phyloP scores from a whole-genome alignment of 2,329 filamentous ascomycete genomes.

The Stemphylium vesicarium region DNA sequence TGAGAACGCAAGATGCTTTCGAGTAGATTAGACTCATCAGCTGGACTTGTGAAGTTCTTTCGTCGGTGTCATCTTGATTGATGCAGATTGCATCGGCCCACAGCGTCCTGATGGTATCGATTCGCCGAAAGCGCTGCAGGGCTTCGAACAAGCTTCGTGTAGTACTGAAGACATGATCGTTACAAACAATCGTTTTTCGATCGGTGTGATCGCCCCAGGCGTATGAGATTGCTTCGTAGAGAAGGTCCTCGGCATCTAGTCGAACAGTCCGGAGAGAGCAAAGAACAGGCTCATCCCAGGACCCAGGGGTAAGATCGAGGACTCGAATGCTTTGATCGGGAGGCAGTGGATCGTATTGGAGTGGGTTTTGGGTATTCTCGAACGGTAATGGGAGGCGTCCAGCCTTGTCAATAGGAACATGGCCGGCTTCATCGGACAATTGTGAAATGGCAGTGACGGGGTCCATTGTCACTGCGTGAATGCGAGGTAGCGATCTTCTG shows the following conservation, averaged over 20 bases:
- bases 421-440: no score
- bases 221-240: constrained; percentile 22
- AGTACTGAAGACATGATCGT: not conserved
- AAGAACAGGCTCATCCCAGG: not conserved
- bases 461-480: no score
- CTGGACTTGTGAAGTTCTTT: constrained; percentile 40
- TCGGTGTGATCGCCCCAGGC: constrained; percentile 11
- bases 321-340: not conserved
- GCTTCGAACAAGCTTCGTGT: constrained; percentile 8
- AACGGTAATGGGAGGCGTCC: no score
- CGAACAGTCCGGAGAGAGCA: not conserved
- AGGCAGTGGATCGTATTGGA: not conserved
- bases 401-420: no score
- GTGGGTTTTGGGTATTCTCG: no score
- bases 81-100: constrained; percentile 43
- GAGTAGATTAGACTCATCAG: constrained; percentile 30
- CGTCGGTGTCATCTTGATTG: constrained; percentile 39
- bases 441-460: no score
- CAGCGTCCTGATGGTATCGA: not conserved
- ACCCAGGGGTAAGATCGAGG: not conserved
- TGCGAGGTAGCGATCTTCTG: no score
- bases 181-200: not conserved
- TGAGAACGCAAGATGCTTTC: not conserved
- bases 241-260: not conserved
- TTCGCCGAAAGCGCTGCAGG: not conserved